A percentile compares a stretch with the other conserved stretches of the same genome.
These are phyloP conservation scores for Aphanomyces euteiches DNA, from an alignment of 352 stramenopile species.

Conservation along the genomic window DNA sequence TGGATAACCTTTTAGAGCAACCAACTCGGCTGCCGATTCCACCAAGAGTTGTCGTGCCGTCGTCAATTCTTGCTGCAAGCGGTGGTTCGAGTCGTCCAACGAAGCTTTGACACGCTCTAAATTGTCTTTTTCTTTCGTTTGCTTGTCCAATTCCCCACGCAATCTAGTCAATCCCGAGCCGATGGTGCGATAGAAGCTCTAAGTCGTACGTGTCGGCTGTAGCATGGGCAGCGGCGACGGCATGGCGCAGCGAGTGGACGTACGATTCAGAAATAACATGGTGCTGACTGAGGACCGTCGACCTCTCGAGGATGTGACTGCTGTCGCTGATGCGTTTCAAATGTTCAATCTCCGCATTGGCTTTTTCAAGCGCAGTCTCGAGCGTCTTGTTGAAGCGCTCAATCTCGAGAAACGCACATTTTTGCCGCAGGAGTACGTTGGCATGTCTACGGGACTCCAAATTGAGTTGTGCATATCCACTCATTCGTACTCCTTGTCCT, in stretches of 20 bases:
- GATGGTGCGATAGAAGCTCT: background rate
- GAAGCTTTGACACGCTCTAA: background rate
- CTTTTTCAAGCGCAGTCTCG: background rate
- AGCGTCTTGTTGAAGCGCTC: slow-evolving; percentile 20
- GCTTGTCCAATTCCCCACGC: slow-evolving; percentile 9
- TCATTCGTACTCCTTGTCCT: background rate
- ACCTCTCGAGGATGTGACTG: background rate
- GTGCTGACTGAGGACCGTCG: background rate
- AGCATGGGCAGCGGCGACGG: background rate
- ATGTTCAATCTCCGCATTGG: background rate
- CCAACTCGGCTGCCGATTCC: slow-evolving; percentile 13
- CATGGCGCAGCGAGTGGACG: slow-evolving; percentile 5
- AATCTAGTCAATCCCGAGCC: slow-evolving; percentile 2
- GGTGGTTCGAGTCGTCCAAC: background rate
- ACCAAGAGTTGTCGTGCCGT: slow-evolving; percentile 4
- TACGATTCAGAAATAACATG: slow-evolving; percentile 20
- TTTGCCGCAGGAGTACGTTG: slow-evolving; percentile 12
- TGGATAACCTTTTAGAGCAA: slow-evolving; percentile 8
- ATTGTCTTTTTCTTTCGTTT: background rate
- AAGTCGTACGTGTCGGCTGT: background rate
- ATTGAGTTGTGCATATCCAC: background rate
- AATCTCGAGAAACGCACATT: slow-evolving; percentile 14
- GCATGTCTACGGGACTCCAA: background rate
- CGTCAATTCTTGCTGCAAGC: background rate
- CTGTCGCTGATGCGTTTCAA: slow-evolving; percentile 3